Evolutionary conservation across 1,284 basidiomycete species (phyloP).

Genomic region (Boletus sp.): DNA sequence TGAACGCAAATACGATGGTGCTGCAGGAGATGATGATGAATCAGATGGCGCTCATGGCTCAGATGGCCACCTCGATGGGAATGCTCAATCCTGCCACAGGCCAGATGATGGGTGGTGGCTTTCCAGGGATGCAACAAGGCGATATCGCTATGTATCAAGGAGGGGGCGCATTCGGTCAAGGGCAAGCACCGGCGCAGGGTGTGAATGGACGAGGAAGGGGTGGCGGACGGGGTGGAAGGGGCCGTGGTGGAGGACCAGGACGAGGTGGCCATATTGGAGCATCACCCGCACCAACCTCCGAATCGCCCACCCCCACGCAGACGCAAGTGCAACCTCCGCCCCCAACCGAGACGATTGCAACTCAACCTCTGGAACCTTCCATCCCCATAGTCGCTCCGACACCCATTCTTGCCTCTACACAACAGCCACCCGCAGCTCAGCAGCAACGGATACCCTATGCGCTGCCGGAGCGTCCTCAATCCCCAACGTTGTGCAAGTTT

Average conservation of each 20-base stretch:
- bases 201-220: slow-evolving; percentile 38
- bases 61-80: slow-evolving; percentile 74
- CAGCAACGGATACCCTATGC: slow-evolving; percentile 45
- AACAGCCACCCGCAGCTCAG: slow-evolving; percentile 34
- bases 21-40: slow-evolving; percentile 84
- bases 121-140: slow-evolving; percentile 57
- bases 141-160: slow-evolving; percentile 54
- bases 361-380: slow-evolving; percentile 29
- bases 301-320: slow-evolving; percentile 22
- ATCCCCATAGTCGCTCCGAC: slow-evolving; percentile 35
- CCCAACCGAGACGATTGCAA: slow-evolving; percentile 31
- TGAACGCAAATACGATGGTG: slow-evolving; percentile 58
- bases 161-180: slow-evolving; percentile 39
- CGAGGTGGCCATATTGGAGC: slow-evolving; percentile 27
- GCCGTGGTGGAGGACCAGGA: slow-evolving; percentile 32
- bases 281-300: slow-evolving; percentile 28
- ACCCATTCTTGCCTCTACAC: slow-evolving; percentile 32
- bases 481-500: slow-evolving; percentile 89
- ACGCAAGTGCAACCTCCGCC: slow-evolving; percentile 23
- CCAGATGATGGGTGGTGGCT: slow-evolving; percentile 47
- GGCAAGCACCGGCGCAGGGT: slow-evolving; percentile 29
- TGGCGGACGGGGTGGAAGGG: slow-evolving; percentile 39
- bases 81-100: slow-evolving; percentile 58
- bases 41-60: slow-evolving; percentile 83
- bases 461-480: slow-evolving; percentile 74